phyloP scores from a whole-genome alignment of 1,284 basidiomycete species.

The Rhodotorula sp. region DNA sequence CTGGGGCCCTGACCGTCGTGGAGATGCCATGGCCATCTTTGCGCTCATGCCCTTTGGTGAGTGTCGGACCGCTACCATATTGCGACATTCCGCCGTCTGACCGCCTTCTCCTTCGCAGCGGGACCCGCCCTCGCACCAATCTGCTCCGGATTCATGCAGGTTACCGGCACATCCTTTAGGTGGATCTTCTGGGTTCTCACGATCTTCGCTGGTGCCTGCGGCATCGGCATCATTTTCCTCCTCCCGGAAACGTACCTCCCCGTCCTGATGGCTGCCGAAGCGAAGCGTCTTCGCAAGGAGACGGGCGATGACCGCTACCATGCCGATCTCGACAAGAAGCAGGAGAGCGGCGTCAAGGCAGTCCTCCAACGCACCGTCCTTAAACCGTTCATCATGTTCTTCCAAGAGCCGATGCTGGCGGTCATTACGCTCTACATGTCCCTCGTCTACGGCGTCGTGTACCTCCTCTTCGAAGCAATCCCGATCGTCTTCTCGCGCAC shows the following conservation, averaged over 20 bases:
- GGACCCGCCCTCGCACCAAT: constrained; percentile 61
- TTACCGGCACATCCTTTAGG: constrained; percentile 58
- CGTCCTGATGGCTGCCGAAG: constrained; percentile 57
- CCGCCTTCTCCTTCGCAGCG: neutral
- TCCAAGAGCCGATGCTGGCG: constrained; percentile 73
- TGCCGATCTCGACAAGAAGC: constrained; percentile 49
- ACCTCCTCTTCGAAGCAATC: constrained; percentile 49
- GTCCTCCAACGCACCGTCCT: constrained; percentile 53
- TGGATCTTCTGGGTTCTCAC: constrained; percentile 74
- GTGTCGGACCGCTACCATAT: neutral
- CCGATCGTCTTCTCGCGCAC: constrained; percentile 54
- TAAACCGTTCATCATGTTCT: constrained; percentile 62
- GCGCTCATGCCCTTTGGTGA: constrained; percentile 60
- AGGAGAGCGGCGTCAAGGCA: constrained; percentile 45
- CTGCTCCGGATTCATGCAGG: constrained; percentile 60
- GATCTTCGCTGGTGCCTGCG: constrained; percentile 54
- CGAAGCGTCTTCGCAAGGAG: constrained; percentile 55
- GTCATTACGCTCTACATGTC: constrained; percentile 53
- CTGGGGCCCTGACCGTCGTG: constrained; percentile 67
- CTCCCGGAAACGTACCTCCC: constrained; percentile 55
- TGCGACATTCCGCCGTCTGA: neutral
- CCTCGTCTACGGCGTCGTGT: constrained; percentile 41
- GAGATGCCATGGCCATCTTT: constrained; percentile 67
- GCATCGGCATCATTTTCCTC: constrained; percentile 61
- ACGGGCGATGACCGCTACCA: constrained; percentile 68